Conservation (phyloP, 2,329 filamentous ascomycete genomes). For the Colletotrichum agaves region DNA sequence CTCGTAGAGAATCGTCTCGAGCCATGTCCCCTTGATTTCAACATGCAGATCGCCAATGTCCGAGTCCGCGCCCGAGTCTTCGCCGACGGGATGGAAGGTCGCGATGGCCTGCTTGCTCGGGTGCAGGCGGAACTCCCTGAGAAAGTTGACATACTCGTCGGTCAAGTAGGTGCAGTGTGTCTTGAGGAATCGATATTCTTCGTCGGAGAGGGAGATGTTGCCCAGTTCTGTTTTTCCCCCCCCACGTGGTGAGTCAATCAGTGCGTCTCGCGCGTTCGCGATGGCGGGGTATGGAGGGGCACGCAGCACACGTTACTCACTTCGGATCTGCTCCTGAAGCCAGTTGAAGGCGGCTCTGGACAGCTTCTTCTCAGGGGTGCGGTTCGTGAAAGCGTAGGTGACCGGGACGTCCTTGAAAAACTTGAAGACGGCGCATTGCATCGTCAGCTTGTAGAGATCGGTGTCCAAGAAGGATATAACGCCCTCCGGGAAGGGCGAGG, state of each 20-base stretch:
- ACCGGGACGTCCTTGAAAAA: conserved; percentile 87
- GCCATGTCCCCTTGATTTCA: conserved; percentile 84
- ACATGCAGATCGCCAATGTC: conserved; percentile 82
- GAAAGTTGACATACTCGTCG: conserved; percentile 80
- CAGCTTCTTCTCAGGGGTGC: conserved; percentile 92
- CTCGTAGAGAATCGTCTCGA: conserved; percentile 97
- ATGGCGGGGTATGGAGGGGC: conserved; percentile 43
- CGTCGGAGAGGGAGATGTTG: conserved; percentile 79
- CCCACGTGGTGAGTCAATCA: conserved; percentile 29
- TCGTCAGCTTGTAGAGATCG: conserved; percentile 94
- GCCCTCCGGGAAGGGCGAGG: conserved; percentile 76
- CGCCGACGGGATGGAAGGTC: conserved; percentile 68
- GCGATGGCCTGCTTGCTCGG: conserved; percentile 83
- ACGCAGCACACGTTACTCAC: conserved; percentile 53
- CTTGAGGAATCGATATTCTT: conserved; percentile 84
- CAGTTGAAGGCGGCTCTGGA: conserved; percentile 85
- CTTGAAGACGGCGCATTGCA: conserved; percentile 97
- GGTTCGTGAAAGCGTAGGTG: conserved; percentile 94
- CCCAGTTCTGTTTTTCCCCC: conserved; percentile 77
- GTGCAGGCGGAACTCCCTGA: conserved; percentile 82
- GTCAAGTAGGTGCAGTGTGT: conserved; percentile 84
- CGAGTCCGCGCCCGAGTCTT: conserved; percentile 70
- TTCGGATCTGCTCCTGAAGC: conserved; percentile 85
- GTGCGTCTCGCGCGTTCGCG: background rate
- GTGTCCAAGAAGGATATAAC: conserved; percentile 87